phyloP scores from a whole-genome alignment of 2,329 filamentous ascomycete genomes.

The Tolypocladium nubicola region DNA sequence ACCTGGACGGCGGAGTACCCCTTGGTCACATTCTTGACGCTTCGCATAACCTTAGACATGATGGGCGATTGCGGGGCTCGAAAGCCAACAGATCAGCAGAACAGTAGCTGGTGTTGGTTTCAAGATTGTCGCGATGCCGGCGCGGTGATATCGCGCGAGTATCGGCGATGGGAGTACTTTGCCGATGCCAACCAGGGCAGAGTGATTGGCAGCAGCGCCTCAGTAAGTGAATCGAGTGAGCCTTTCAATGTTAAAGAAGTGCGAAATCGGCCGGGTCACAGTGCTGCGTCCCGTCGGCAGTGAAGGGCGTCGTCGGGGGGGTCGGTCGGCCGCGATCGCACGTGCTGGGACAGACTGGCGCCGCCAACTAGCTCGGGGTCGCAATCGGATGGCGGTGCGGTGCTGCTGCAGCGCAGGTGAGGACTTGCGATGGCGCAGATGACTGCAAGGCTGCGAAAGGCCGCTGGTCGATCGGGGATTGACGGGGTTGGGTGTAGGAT shows the following conservation, averaged over 20 bases:
- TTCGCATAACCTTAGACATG: slow-evolving; percentile 97
- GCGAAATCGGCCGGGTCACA: neutral
- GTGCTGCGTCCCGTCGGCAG: neutral
- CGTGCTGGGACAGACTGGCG: neutral
- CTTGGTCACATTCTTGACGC: slow-evolving; percentile 99
- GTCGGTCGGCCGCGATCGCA: neutral
- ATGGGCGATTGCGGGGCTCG: slow-evolving; percentile 16
- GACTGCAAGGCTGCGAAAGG: neutral
- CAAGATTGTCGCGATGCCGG: neutral
- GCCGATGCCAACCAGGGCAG: neutral
- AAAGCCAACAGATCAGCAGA: neutral
- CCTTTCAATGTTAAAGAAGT: neutral
- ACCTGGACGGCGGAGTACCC: slow-evolving; percentile 94
- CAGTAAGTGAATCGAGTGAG: neutral
- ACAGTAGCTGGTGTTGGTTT: neutral
- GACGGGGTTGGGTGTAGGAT: neutral
- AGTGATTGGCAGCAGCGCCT: neutral
- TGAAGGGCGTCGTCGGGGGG: neutral
- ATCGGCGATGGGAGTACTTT: neutral
- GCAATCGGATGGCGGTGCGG: neutral
- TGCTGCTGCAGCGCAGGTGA: neutral
- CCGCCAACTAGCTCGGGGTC: neutral
- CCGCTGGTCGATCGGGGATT: neutral
- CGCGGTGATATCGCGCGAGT: neutral
- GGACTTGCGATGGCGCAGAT: neutral